Evolutionary conservation across 176 grass and related monocot genomes (phyloP).

Genomic region (Phragmites australis): DNA sequence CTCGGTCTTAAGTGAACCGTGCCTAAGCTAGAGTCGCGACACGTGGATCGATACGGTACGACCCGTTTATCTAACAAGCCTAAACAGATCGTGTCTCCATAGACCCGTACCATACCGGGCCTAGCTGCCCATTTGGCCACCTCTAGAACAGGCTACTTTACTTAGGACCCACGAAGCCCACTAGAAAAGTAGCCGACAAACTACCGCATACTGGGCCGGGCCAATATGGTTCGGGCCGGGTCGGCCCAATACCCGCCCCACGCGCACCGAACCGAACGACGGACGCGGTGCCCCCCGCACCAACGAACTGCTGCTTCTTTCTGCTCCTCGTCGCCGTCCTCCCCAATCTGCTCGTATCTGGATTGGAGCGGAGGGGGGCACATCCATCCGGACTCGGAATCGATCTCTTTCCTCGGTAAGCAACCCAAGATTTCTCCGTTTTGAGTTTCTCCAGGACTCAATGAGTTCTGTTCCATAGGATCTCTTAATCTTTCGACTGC

Average conservation of each 20-base stretch:
- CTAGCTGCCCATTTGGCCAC: too few relatives aligned
- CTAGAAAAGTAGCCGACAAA: background rate
- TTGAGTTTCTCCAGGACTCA: background rate
- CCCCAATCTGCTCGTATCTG: background rate
- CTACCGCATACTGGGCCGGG: background rate
- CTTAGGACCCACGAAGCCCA: background rate
- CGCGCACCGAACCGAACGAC: background rate
- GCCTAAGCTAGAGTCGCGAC: too few relatives aligned
- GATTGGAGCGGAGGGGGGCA: background rate
- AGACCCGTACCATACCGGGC: too few relatives aligned
- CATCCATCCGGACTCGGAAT: background rate
- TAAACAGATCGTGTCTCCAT: too few relatives aligned
- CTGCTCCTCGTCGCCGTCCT: background rate
- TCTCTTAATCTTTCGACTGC: background rate
- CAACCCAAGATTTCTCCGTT: rapidly evolving
- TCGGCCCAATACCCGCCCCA: background rate
- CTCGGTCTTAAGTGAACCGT: too few relatives aligned
- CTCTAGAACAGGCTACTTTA: too few relatives aligned
- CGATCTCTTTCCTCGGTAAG: background rate
- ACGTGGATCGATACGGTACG: too few relatives aligned
- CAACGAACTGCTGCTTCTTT: background rate
- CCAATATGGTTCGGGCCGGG: background rate
- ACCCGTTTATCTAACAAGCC: too few relatives aligned
- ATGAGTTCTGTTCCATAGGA: background rate
- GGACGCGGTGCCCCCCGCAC: background rate